These are phyloP conservation scores for Kondoa subrosea DNA, from an alignment of 768 basidiomycete species.

Conservation along the genomic window DNA sequence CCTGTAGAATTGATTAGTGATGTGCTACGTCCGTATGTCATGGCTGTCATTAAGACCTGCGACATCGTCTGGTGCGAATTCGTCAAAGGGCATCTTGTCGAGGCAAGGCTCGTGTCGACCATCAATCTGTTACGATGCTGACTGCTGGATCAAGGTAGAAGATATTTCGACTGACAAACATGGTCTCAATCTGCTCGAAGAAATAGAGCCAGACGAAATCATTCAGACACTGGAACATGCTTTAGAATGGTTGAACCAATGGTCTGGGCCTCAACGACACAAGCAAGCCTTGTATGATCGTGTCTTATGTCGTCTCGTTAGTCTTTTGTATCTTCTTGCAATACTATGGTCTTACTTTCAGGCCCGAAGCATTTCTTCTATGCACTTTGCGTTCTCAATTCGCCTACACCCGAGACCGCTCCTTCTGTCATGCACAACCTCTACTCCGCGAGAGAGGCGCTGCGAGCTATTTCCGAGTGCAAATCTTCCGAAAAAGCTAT, in stretches of 20 bases:
- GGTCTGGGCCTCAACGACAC: not conserved
- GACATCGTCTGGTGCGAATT: slow-evolving; percentile 5
- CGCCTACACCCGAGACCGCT: not conserved
- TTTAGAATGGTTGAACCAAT: not conserved
- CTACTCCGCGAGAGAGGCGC: not conserved
- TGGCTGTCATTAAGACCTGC: not conserved
- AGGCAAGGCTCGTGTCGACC: not conserved
- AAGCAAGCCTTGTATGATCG: not conserved
- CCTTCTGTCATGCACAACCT: not conserved
- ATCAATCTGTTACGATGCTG: not conserved
- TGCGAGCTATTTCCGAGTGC: not conserved
- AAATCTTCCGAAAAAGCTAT: not conserved
- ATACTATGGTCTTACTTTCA: not conserved
- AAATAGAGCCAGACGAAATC: not conserved
- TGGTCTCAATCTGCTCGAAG: not conserved
- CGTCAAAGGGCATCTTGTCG: slow-evolving; percentile 2
- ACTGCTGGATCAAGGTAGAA: not conserved
- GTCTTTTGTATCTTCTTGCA: not conserved
- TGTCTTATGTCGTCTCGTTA: not conserved
- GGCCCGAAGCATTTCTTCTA: not conserved
- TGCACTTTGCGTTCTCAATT: not conserved
- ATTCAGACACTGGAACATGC: not conserved
- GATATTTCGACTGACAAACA: slow-evolving; percentile 5
- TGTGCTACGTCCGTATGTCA: slow-evolving; percentile 3
- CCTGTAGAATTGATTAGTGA: not conserved